phyloP scores from a whole-genome alignment of 148 eudicot species.

The Fagopyrum esculentum region DNA sequence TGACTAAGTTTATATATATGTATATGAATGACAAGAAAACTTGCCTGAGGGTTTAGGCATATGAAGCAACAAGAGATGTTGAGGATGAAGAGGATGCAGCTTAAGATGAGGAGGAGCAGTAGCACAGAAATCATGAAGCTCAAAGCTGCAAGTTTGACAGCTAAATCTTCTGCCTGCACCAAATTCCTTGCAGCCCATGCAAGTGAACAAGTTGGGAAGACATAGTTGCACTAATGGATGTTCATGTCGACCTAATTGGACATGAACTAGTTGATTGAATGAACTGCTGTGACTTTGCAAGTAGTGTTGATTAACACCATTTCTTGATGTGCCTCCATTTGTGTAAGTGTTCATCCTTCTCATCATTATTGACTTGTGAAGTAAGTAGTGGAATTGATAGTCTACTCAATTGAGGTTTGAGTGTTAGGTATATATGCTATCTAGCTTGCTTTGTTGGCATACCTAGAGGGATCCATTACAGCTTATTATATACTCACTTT shows the following conservation, averaged over 20 bases:
- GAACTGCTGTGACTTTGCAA: background rate
- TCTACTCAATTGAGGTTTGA: background rate
- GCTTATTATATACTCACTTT: background rate
- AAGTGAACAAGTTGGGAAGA: conserved; percentile 38
- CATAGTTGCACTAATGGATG: conserved; percentile 38
- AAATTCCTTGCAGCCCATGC: conserved; percentile 73
- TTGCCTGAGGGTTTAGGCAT: conserved; percentile 37
- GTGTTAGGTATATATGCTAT: background rate
- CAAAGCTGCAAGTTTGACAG: conserved; percentile 77
- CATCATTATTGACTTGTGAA: background rate
- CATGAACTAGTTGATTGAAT: background rate
- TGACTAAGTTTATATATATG: too few species aligned
- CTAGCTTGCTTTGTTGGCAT: background rate
- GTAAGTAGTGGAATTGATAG: background rate
- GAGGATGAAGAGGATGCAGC: conserved; percentile 70
- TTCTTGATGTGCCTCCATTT: background rate
- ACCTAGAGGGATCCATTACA: background rate
- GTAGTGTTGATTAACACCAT: background rate
- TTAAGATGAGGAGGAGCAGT: conserved; percentile 59
- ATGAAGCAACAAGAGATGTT: conserved; percentile 62
- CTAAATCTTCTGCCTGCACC: conserved; percentile 71
- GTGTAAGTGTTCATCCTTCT: background rate
- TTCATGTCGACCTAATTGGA: conserved; percentile 6
- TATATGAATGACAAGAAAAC: background rate
- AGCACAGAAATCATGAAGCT: conserved; percentile 91